Base-by-base conservation (phyloP, 306 rosid species). In the Canavalia gladiata region DNA sequence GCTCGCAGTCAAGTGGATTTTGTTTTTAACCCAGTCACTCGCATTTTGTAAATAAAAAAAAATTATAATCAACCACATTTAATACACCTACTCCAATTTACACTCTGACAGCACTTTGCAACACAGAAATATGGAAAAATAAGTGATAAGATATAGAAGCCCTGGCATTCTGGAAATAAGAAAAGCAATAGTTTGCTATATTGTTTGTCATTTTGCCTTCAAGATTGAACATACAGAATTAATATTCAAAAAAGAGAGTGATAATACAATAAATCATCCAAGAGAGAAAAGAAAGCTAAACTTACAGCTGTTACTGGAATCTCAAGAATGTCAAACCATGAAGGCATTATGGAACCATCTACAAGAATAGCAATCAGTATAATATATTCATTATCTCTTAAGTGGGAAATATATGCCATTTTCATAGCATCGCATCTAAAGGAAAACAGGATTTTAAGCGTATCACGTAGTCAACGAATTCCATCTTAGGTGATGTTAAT, bases 281-380 rank as follows among this genome's bases (percentile, higher is more conserved):
- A 51, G 50, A 64, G 35, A 81, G 30, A 83, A 58, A 31, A 52
- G 60, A 30, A 73, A 80, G 52, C 59, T 46, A 8, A 52, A 84
- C 95, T 92, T 87, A 92, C 94, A 70, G 90, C 92, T 5, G 97
- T 89, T 7, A 92, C 77, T 6, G 95, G 97, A 88, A 92, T 88
- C 87, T 94, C 94, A 0, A 78, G 91, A 77, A 90, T 86, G 88
- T 94, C 98, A 86, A 92, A 94, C 97, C 97, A 94, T 46, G 98
- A 94, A 80, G 92, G 97, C 97, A 94, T 92, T 45, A 85, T 82
- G 11, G 85, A 50, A 77, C 97, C 97, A 78, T 87, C 95, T 94
- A 50, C 88, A 87, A 84, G 54, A 80, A 76, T 76, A 86, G 51
- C 33, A 79, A 62, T 10, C 7, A 72, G 45, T 34, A 18, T 37